A percentile compares a stretch with the other conserved stretches of the same genome.
Evolutionary conservation across 306 rosid species (phyloP).

Genomic region (Ammopiptanthus mongolicus): DNA sequence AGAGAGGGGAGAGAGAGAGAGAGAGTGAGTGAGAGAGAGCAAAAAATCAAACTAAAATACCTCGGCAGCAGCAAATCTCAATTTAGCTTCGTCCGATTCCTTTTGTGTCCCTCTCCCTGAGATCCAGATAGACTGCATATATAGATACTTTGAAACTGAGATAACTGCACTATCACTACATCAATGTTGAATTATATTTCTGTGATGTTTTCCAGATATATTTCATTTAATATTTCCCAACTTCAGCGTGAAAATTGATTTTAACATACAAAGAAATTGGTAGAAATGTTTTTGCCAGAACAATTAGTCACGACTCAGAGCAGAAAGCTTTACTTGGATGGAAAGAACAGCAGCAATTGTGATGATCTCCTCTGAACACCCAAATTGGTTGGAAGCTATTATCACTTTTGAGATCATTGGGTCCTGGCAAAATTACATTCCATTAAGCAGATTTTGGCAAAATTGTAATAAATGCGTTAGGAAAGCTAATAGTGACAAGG

Average conservation of each 20-base stretch:
- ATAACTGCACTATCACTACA: slow-evolving; percentile 5
- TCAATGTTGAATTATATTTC: neutral
- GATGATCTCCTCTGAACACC: slow-evolving; percentile 89
- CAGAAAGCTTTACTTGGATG: slow-evolving; percentile 59
- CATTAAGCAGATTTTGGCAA: neutral
- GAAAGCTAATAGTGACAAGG: slow-evolving; percentile 7
- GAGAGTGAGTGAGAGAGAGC: neutral
- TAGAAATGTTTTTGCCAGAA: neutral
- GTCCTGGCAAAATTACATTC: slow-evolving; percentile 45
- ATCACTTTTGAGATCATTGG: slow-evolving; percentile 97
- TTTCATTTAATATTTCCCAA: slow-evolving; percentile 5
- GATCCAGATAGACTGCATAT: slow-evolving; percentile 80
- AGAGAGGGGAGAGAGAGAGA: neutral
- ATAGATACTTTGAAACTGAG: slow-evolving; percentile 26
- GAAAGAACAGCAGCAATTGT: slow-evolving; percentile 89
- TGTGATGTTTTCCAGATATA: neutral
- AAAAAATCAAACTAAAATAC: slow-evolving; percentile 32
- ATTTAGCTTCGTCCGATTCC: slow-evolving; percentile 91
- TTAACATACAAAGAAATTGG: neutral
- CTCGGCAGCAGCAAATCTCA: slow-evolving; percentile 93
- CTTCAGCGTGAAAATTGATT: slow-evolving; percentile 4
- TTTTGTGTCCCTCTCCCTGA: slow-evolving; percentile 80
- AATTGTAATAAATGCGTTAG: neutral
- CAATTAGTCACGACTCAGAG: neutral
- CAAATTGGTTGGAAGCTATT: slow-evolving; percentile 71